Evolutionary conservation across 495 filamentous ascomycete species (phyloP), one percentile per base, ranked within the genome.

Genomic region (Glonium stellatum): DNA sequence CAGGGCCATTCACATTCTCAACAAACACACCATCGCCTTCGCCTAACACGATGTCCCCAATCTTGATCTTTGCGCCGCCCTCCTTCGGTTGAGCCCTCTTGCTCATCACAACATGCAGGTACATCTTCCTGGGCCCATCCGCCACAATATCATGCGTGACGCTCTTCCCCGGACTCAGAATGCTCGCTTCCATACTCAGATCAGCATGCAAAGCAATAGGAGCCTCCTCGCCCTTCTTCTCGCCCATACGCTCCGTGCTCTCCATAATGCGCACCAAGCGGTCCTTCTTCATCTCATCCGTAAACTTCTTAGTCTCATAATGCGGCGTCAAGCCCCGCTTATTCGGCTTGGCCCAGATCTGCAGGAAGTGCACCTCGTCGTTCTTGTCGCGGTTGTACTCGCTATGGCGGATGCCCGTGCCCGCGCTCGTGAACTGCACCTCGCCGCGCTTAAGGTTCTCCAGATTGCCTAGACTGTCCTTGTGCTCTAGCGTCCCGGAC

Each of bases 121-220:
- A 93, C 8, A 92, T 80, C 70, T 90, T 89, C 58, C 88, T 72
- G 59, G 79, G 77, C 21, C 79, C 62, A 59, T 80, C 84, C 80
- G 87, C 67, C 77, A 82, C 70, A 82, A 89, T 56, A 67, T 74
- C 64, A 65, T 74, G 51, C 68, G 70, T 0, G 77, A 80, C 47
- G 69, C 73, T 71, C 66, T 73, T 71, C 8, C 73, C 73, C 0
- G 73, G 73, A 0, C 49, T 59, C 37, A 75, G 55, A 53, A 91
- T 86, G 42, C 86, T 78, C 13, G 88, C 88, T 2, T 78, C 82
- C 87, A 92, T 89, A 39, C 86, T 79, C 54, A 91, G 82, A 68
- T 92, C 88, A 21, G 87, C 86, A 69, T 92, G 87, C 36, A 91
- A 84, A 10, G 87, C 86, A 60, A 92, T 92, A 0, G 88, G 85